Percentiles rank a stretch among this genome's conserved stretches.
phyloP scores from a whole-genome alignment of 2,329 filamentous ascomycete species.

The Scedosporium aurantiacum region DNA sequence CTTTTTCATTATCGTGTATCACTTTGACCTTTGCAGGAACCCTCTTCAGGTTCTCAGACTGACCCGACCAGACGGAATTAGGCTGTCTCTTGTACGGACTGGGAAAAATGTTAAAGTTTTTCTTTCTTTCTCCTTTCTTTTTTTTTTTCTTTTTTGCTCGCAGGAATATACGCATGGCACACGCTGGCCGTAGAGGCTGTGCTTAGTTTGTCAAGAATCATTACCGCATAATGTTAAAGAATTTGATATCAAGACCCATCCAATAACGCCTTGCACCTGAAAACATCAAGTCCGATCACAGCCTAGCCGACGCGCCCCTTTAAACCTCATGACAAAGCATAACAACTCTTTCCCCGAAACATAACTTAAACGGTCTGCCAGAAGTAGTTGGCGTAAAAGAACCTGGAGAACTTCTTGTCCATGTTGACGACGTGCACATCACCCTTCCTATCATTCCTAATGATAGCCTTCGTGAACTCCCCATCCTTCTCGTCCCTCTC shows the following conservation, averaged over 20 bases:
- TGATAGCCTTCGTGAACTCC: slow-evolving; percentile 74
- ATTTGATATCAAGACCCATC: background rate
- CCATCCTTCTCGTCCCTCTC: slow-evolving; percentile 63
- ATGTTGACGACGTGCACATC: slow-evolving; percentile 94
- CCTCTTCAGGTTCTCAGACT: too few relatives aligned
- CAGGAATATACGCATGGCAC: too few relatives aligned
- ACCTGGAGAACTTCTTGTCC: slow-evolving; percentile 80
- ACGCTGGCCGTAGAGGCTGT: too few relatives aligned
- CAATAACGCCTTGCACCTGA: background rate
- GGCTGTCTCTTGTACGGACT: too few relatives aligned
- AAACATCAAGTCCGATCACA: background rate
- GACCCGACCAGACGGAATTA: too few relatives aligned
- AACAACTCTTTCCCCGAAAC: background rate
- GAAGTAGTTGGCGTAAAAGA: slow-evolving; percentile 92
- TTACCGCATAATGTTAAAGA: too few relatives aligned
- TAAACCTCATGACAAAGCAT: background rate
- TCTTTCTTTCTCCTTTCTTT: too few relatives aligned
- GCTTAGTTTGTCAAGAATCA: too few relatives aligned
- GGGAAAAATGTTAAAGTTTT: too few relatives aligned
- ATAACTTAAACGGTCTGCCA: slow-evolving; percentile 65
- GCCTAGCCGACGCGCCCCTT: background rate
- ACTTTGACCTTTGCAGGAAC: too few relatives aligned
- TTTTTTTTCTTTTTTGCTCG: too few relatives aligned
- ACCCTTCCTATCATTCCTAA: slow-evolving; percentile 75
- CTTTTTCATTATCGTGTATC: too few relatives aligned